Evolutionary conservation across 495 filamentous ascomycete species (phyloP).

Genomic region (Clohesyomyces aquaticus): DNA sequence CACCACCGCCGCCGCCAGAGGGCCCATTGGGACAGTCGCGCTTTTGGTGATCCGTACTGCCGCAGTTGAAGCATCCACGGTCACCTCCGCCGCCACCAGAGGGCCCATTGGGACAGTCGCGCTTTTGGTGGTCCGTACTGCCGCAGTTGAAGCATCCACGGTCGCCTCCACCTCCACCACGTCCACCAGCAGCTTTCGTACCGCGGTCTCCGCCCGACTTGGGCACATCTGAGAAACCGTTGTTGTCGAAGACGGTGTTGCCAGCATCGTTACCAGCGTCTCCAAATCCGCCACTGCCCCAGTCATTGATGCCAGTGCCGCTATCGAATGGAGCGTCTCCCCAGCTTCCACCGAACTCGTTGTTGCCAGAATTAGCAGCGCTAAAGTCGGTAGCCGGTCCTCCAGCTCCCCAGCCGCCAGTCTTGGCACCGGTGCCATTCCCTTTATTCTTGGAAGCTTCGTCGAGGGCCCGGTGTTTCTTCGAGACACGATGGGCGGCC

Average conservation of each 20-base stretch:
- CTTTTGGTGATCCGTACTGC: slow-evolving; percentile 69
- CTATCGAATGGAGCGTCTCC: not conserved
- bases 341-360: slow-evolving; percentile 54
- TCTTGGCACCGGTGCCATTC: slow-evolving; percentile 58
- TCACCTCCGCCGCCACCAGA: slow-evolving; percentile 49
- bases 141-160: slow-evolving; percentile 63
- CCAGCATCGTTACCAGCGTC: slow-evolving; percentile 7
- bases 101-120: slow-evolving; percentile 43
- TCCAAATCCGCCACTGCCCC: slow-evolving; percentile 70
- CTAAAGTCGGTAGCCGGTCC: too few species aligned
- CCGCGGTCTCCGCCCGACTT: slow-evolving; percentile 6
- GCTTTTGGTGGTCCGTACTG: slow-evolving; percentile 43
- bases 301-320: slow-evolving; percentile 61
- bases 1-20: slow-evolving; percentile 58
- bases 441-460: not conserved
- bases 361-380: not conserved
- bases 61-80: slow-evolving; percentile 77
- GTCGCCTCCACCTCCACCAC: slow-evolving; percentile 42
- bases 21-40: slow-evolving; percentile 62
- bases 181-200: slow-evolving; percentile 22
- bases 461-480: slow-evolving; percentile 33
- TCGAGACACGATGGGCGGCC: slow-evolving; percentile 30
- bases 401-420: not conserved
- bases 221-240: slow-evolving; percentile 6
- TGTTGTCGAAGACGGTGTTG: slow-evolving; percentile 1